A percentile compares a stretch with the other conserved stretches of the same genome.
These are phyloP conservation scores for Rhodofomes roseus DNA, from an alignment of 1,284 basidiomycete genomes.

Conservation along the genomic window DNA sequence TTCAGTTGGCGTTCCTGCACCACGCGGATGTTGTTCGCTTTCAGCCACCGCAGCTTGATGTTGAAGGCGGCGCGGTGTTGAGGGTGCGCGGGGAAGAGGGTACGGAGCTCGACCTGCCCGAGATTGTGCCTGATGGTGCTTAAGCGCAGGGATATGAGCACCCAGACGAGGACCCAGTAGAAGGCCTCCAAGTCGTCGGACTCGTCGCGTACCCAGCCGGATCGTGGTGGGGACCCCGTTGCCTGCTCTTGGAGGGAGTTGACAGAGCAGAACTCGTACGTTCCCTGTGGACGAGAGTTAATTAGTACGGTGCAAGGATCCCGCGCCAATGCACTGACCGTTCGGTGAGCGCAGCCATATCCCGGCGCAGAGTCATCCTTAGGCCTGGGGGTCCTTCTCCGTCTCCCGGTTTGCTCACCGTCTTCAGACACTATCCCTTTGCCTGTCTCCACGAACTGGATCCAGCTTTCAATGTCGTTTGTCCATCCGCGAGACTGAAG, in stretches of 20 bases:
- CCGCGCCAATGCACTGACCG: neutral
- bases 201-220: neutral
- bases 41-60: neutral
- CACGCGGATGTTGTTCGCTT: neutral
- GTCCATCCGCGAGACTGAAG: neutral
- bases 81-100: neutral
- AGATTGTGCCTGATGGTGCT: constrained; percentile 2
- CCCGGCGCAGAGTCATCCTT: constrained; percentile 4
- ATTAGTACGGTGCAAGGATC: neutral
- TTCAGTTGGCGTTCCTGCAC: neutral
- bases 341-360: neutral
- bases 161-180: constrained; percentile 12
- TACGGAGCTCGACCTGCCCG: neutral
- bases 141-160: neutral
- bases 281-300: neutral
- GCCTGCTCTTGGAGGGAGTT: constrained; percentile 8
- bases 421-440: neutral
- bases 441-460: neutral
- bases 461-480: neutral
- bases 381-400: too few relatives aligned
- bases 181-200: constrained; percentile 13
- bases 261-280: neutral
- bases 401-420: constrained; percentile 1
- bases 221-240: neutral
- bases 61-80: neutral